These are phyloP conservation scores for Leptoxyphium fumago DNA, from an alignment of 2,329 filamentous ascomycete genomes.

Conservation along the genomic window DNA sequence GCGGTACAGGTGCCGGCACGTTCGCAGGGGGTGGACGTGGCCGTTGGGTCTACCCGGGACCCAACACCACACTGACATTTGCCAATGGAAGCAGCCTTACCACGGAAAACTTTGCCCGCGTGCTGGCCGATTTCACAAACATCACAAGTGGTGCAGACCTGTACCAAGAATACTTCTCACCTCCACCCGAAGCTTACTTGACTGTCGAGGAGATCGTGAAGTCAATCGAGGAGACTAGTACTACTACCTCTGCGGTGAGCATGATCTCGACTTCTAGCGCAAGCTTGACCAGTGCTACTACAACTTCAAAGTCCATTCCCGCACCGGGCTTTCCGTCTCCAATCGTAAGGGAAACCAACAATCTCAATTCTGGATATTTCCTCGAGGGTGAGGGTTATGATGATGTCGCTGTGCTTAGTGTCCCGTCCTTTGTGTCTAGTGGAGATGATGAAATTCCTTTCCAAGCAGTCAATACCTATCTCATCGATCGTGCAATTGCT, in stretches of 20 bases:
- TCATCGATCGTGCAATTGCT: conserved; percentile 29
- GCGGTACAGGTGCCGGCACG: conserved; percentile 27
- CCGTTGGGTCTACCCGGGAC: conserved; percentile 28
- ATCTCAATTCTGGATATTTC: conserved; percentile 33
- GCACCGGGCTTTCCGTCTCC: conserved; percentile 31
- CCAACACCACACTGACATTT: conserved; percentile 29
- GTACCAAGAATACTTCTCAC: conserved; percentile 22
- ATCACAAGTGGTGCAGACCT: conserved; percentile 28
- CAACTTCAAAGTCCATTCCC: conserved; percentile 12
- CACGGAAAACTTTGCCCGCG: conserved; percentile 29
- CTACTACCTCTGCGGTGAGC: conserved; percentile 4
- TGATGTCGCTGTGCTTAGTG: conserved; percentile 31
- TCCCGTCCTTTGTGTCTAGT: conserved; percentile 27
- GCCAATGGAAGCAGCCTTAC: conserved; percentile 29
- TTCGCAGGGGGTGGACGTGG: conserved; percentile 31
- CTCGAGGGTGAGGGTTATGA: conserved; percentile 29
- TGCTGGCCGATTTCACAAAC: conserved; percentile 25
- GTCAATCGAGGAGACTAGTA: conserved; percentile 1
- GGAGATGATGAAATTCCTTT: conserved; percentile 20
- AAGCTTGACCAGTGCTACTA: conserved; percentile 4
- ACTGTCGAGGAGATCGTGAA: conserved; percentile 10
- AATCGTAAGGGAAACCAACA: conserved; percentile 24
- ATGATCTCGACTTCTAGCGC: conserved; percentile 4
- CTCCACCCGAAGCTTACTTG: conserved; percentile 7
- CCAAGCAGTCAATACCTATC: conserved; percentile 26